Evolutionary conservation across 148 eudicot genomes (phyloP), one percentile per base, ranked within the genome.

Genomic region (Camellia sinensis): DNA sequence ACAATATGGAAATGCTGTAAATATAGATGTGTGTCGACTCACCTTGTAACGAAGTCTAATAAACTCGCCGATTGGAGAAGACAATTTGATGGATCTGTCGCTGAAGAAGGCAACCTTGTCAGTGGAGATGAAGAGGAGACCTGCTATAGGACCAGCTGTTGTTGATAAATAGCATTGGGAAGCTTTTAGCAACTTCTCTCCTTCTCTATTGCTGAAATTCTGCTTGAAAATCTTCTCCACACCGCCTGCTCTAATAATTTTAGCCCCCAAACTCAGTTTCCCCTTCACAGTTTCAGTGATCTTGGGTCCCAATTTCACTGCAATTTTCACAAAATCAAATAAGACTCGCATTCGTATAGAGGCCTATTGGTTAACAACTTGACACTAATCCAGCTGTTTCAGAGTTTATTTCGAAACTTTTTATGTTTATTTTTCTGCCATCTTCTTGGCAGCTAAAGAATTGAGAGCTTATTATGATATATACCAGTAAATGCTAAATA

Each of bases 61-160:
- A 2, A 78, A 50, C 11, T 80, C 80, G 12, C 85, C 87, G 2
- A 48, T 56, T 3, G 86, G 75, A n/a, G 87, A 83, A 2, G 82
- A 71, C 80, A 79, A 61, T 74, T 83, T 85, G 29, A 90, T 80
- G 3, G 89, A 65, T 71, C 73, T 79, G 40, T 88, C 86, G 57
- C 90, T 90, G 76, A 86, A 86, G 59, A 88, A 90, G 4, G 87
- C 85, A 18, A 90, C 61, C 65, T 79, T 87, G 12, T 88, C 80
- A 0, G 87, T 82, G 5, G 93, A 85, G 59, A 90, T 79, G 63
- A 90, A 90, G 67, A 90, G 82, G 43, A 77, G 74, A 10, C 93
- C 89, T 1, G 86, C 79, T 3, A 90, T 82, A 3, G 91, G 88
- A 22, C 93, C 93, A 13, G 88, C 87, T 11, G 88, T 88, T 0